Conservation (phyloP, 257 asterid genomes). For the Solanum rostratum region DNA sequence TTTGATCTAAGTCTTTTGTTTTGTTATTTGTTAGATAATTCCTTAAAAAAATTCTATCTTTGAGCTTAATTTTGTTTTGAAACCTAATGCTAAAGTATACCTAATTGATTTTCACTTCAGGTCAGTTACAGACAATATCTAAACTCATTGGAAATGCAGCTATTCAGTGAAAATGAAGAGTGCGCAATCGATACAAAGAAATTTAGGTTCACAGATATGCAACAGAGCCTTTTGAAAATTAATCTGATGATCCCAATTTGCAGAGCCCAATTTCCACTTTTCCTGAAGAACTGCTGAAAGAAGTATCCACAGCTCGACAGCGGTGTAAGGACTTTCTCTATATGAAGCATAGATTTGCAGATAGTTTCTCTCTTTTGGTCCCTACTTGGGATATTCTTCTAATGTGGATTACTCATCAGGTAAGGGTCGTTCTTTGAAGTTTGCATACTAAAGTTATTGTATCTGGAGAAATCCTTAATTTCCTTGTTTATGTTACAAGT, state of each 20-base stretch:
- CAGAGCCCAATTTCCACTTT: background rate
- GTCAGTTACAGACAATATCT: conserved; percentile 49
- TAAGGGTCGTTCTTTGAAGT: background rate
- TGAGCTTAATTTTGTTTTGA: too few relatives aligned
- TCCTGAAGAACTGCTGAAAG: conserved; percentile 39
- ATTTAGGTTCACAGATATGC: conserved; percentile 58
- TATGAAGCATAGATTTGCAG: conserved; percentile 46
- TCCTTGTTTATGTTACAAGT: background rate
- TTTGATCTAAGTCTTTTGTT: too few relatives aligned
- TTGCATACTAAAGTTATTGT: background rate
- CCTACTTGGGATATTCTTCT: conserved; percentile 79
- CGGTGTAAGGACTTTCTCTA: conserved; percentile 61
- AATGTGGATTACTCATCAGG: conserved; percentile 87
- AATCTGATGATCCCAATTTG: conserved; percentile 20
- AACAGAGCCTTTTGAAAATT: conserved; percentile 68
- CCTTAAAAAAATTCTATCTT: too few relatives aligned
- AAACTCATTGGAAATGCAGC: conserved; percentile 61
- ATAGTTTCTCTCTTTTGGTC: conserved; percentile 41
- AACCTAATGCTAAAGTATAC: background rate
- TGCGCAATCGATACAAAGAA: conserved; percentile 75
- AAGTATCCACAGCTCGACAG: conserved; percentile 59
- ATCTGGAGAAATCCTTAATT: background rate
- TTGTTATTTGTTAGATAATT: too few relatives aligned
- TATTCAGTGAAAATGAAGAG: conserved; percentile 70
- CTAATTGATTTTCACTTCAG: conserved; percentile 18